A percentile compares a stretch with the other conserved stretches of the same genome.
Conservation (phyloP, 2,329 filamentous ascomycete species). For the Chaetothyriales sp. region DNA sequence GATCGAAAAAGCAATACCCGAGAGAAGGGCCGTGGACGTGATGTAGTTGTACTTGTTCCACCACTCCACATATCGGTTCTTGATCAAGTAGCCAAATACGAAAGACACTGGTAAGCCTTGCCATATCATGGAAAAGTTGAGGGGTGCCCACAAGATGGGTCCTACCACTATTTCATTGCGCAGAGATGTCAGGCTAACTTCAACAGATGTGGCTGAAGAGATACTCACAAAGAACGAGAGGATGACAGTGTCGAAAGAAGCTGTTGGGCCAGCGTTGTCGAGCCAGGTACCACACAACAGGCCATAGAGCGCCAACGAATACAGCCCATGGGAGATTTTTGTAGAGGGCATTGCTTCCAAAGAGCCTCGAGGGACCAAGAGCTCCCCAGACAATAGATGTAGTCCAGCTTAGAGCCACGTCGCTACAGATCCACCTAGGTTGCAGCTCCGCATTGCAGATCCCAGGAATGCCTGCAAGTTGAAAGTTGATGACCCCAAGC, state of each 20-base stretch:
- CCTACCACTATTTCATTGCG: slow-evolving; percentile 27
- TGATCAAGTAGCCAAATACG: slow-evolving; percentile 27
- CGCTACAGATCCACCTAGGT: slow-evolving; percentile 38
- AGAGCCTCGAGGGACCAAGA: too few relatives aligned
- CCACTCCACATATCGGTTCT: slow-evolving; percentile 23
- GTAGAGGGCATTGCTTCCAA: too few relatives aligned
- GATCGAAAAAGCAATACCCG: slow-evolving; percentile 22
- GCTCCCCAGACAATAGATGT: slow-evolving; percentile 35
- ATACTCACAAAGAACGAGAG: too few relatives aligned
- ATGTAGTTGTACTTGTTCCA: slow-evolving; percentile 31
- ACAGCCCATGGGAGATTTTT: too few relatives aligned
- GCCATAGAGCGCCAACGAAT: too few relatives aligned
- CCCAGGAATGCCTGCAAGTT: slow-evolving; percentile 27
- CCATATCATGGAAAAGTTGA: too few relatives aligned
- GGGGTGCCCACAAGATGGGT: too few relatives aligned
- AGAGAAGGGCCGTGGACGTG: slow-evolving; percentile 26
- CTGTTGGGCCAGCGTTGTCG: too few relatives aligned
- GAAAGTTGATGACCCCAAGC: slow-evolving; percentile 25
- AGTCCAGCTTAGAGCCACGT: slow-evolving; percentile 35
- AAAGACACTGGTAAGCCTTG: slow-evolving; percentile 25
- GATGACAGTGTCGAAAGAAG: too few relatives aligned
- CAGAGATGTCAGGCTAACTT: slow-evolving; percentile 42
- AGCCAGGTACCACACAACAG: too few relatives aligned
- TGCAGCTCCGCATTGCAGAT: slow-evolving; percentile 31
- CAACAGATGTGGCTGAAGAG: too few relatives aligned